Base-by-base conservation (phyloP, 352 stramenopile species). In the Synura sp. region DNA sequence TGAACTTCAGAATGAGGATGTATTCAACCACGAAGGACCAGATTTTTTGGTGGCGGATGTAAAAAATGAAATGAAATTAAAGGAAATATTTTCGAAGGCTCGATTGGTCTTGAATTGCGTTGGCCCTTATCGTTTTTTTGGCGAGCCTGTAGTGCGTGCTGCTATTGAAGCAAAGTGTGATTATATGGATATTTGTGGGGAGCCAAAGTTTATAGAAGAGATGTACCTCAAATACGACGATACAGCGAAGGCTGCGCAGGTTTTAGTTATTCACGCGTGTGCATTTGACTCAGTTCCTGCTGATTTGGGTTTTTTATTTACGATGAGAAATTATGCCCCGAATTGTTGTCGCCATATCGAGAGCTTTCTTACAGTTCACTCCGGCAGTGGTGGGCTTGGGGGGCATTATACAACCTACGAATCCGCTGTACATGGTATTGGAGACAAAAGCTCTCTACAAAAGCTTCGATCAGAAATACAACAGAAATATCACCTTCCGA, bases 151-250 rank as follows among this genome's bases (percentile, higher is more conserved):
- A 25, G 80, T 34, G 53, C 80, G n/a, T 71, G 67, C 74, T 19
- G 4, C 19, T 22, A 19, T 36, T 0, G 57, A 71, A 25, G 2
- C 19, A 17, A 55, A 77, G 57, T 75, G 42, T 14, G 55, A 83
- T 78, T 83, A 83, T 42, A 83, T 83, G 49, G 80, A 83, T 49
- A 76, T 83, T 44, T 83, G 80, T 36, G 80, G 80, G 19, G 80
- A 83, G 80, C 80, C 80, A 19, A 73, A 83, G 75, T 83, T 83
- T 82, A 83, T 83, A 44, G 27, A 55, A 14, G 41, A 79, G 19
- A 83, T 84, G 80, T 70, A 34, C 19, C 79, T 83, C 0, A 80
- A 82, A 38, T 83, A 75, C 32, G 29, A 9, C 9, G 31, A 17
- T 76, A 15, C 55, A 19, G 67, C 67, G 9, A 22, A 76, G 19